Evolutionary conservation across 2,329 filamentous ascomycete genomes (phyloP).

Genomic region (Juglanconis sp.): DNA sequence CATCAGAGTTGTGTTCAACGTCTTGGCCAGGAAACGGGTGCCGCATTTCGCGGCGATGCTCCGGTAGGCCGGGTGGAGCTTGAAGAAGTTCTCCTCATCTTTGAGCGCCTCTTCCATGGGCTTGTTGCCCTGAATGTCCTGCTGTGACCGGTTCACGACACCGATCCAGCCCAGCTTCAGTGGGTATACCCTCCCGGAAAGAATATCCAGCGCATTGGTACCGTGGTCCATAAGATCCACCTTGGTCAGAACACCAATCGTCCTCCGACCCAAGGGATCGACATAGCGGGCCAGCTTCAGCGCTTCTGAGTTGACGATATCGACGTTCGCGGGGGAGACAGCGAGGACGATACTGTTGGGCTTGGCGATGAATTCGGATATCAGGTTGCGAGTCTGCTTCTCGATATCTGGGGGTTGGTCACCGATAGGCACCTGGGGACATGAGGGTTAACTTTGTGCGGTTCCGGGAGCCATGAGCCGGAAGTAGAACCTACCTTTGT

Average conservation of each 20-base stretch:
- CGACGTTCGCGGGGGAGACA: slow-evolving; percentile 93
- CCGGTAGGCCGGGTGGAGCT: slow-evolving; percentile 91
- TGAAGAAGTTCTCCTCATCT: slow-evolving; percentile 92
- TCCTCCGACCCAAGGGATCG: slow-evolving; percentile 94
- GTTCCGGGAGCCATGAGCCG: too few relatives aligned
- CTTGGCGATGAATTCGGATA: slow-evolving; percentile 97
- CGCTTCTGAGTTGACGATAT: slow-evolving; percentile 97
- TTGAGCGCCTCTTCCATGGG: slow-evolving; percentile 88
- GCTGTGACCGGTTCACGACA: slow-evolving; percentile 95
- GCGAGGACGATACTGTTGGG: slow-evolving; percentile 97
- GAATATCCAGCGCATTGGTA: slow-evolving; percentile 96
- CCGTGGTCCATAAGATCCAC: slow-evolving; percentile 99
- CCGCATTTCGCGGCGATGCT: slow-evolving; percentile 94
- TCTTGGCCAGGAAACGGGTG: slow-evolving; percentile 91
- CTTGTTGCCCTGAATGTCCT: slow-evolving; percentile 95
- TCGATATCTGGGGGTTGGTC: slow-evolving; percentile 97
- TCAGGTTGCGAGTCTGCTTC: slow-evolving; percentile 95
- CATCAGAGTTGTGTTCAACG: slow-evolving; percentile 93
- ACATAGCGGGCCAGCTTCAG: slow-evolving; percentile 95
- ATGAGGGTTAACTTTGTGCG: background rate
- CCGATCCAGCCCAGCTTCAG: slow-evolving; percentile 97
- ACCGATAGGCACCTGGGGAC: slow-evolving; percentile 75
- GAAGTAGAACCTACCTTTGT: slow-evolving; percentile 50
- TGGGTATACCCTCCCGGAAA: slow-evolving; percentile 93
- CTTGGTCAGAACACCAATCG: slow-evolving; percentile 97